Base-by-base conservation (phyloP, 2,329 filamentous ascomycete species). In the Phaeosphaeria sp. region DNA sequence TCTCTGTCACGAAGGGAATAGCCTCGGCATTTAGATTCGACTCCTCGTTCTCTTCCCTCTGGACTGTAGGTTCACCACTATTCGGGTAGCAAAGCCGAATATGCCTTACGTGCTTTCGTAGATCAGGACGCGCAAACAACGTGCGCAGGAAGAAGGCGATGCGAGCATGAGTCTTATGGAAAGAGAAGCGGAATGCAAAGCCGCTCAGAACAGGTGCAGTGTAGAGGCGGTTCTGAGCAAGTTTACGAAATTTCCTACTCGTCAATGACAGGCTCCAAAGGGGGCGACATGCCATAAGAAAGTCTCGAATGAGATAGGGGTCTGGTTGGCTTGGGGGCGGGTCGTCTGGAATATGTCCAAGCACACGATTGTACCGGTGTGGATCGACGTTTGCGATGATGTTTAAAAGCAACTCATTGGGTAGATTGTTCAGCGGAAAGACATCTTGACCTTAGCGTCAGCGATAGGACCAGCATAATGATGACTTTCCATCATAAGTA, bases 261-360 rank as follows among this genome's bases (percentile, higher is more conserved):
- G 61, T 59, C n/a, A 64, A 56, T n/a, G 63, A 55, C 23, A 66
- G 50, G 46, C 47, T 54, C n/a, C 25, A 44, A 1, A 62, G 51
- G 23, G 54, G 41, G 21, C 41, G 27, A 22, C 48, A 59, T 23
- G 36, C 21, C 17, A 30, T 10, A 9, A 54, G 46, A 33, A 59
- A 62, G 36, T 62, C 59, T 17, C 23, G 17, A 20, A 64, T 46
- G 13, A 66, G 51, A 23, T 50, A 52, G 1, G 50, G 10, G 41
- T 62, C 56, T 39, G 55, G 50, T 5, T 36, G 36, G 13, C 22
- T 54, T 17, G 56, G 54, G 17, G 50, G 53, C 11, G 61, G 59
- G 5, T 62, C 52, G 36, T 66, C 61, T 9, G 61, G 59, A 21
- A 59, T 55, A 6, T 60, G 63, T 36, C 62, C 64, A 15, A 65